Percentiles rank a stretch among this genome's conserved stretches.
These are phyloP conservation scores for Copromyces sp. DNA, from an alignment of 495 filamentous ascomycete species.

Conservation along the genomic window DNA sequence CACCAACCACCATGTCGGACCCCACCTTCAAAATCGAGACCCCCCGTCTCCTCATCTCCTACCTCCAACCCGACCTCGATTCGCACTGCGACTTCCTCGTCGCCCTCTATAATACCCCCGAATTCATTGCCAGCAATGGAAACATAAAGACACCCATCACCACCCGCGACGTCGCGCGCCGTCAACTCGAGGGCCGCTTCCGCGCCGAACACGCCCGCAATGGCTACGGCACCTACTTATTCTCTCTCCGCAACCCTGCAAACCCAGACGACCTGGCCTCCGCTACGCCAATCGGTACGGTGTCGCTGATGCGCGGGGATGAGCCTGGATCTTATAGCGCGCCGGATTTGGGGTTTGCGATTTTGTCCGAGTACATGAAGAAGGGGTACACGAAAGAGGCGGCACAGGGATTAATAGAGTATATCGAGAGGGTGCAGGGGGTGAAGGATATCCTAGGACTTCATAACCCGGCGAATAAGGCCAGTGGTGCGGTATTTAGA, in stretches of 20 bases:
- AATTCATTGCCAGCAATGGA: constrained; percentile 19
- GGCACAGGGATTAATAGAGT: constrained; percentile 20
- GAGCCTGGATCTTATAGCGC: constrained; percentile 13
- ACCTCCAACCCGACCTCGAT: constrained; percentile 18
- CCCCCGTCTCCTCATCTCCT: constrained; percentile 24
- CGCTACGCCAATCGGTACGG: constrained; percentile 17
- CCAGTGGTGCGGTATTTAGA: constrained; percentile 21
- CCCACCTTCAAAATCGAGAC: constrained; percentile 22
- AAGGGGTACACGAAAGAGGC: constrained; percentile 35
- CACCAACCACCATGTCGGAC: constrained; percentile 4
- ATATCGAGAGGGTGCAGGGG: constrained; percentile 12
- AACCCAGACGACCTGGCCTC: neutral
- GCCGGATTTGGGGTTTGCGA: constrained; percentile 29
- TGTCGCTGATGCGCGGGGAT: constrained; percentile 22
- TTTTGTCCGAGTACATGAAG: constrained; percentile 22
- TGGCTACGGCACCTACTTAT: constrained; percentile 23
- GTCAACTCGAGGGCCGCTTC: constrained; percentile 13
- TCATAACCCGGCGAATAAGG: constrained; percentile 14
- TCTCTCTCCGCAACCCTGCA: constrained; percentile 8
- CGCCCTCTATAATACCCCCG: constrained; percentile 27
- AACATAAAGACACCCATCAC: constrained; percentile 13
- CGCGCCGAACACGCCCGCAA: constrained; percentile 19
- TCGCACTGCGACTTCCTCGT: constrained; percentile 28
- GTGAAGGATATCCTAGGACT: constrained; percentile 17
- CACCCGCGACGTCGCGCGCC: constrained; percentile 15